These are phyloP conservation scores for Tulasnella sp. DNA, from an alignment of 768 basidiomycete genomes.

Conservation along the genomic window DNA sequence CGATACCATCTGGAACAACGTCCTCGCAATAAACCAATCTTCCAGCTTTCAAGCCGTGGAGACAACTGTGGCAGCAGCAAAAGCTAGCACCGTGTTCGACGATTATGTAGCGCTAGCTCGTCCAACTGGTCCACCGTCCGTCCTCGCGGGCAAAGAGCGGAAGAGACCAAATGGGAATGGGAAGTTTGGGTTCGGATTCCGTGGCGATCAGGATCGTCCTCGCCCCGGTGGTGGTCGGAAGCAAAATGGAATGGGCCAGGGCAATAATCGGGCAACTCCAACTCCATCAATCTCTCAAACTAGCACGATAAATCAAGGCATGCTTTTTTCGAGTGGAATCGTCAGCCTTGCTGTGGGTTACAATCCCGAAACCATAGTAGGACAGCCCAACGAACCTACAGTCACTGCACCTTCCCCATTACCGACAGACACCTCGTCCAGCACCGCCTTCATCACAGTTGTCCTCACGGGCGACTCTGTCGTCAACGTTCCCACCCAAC, in stretches of 20 bases:
- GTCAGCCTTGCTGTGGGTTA: background rate
- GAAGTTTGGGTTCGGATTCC: background rate
- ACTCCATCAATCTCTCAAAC: background rate
- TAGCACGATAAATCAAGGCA: background rate
- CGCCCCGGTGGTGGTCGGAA: too few species aligned
- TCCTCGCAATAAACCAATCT: background rate
- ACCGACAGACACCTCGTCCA: background rate
- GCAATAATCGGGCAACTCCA: background rate
- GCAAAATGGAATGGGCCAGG: background rate
- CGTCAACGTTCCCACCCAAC: background rate
- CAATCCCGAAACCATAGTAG: too few species aligned
- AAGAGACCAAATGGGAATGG: background rate
- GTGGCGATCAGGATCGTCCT: background rate
- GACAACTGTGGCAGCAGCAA: background rate
- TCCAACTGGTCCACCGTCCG: background rate
- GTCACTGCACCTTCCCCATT: background rate
- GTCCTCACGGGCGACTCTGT: background rate
- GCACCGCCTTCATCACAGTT: background rate
- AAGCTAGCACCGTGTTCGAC: background rate
- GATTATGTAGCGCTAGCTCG: background rate
- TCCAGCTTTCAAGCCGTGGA: background rate
- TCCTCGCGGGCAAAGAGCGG: background rate
- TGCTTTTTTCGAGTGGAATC: background rate
- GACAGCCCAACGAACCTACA: background rate
- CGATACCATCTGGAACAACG: background rate